phyloP scores from a whole-genome alignment of 2,329 filamentous ascomycete species.

The Aspergillus arachidicola region DNA sequence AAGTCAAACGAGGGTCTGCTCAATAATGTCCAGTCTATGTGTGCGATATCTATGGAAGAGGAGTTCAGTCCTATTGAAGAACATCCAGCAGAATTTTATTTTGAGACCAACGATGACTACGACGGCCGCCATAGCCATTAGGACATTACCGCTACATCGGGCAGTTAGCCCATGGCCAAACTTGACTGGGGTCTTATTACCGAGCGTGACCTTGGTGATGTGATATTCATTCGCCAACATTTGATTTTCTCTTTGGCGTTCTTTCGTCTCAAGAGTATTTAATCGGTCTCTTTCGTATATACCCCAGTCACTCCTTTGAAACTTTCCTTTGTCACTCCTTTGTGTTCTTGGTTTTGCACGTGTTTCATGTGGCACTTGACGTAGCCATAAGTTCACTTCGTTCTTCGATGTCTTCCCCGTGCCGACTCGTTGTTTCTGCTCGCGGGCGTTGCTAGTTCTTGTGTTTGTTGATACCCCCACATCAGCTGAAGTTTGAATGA shows the following conservation, averaged over 20 bases:
- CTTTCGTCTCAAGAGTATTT: constrained; percentile 9
- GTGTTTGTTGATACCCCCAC: constrained; percentile 30
- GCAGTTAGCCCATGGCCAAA: neutral
- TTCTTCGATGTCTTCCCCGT: constrained; percentile 3
- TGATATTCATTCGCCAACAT: neutral
- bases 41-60: constrained; percentile 36
- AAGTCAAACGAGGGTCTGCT: constrained; percentile 65
- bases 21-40: constrained; percentile 50
- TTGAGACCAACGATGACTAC: constrained; percentile 51
- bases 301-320: constrained; percentile 19
- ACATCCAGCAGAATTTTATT: constrained; percentile 50
- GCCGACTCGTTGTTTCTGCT: constrained; percentile 6
- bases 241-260: constrained; percentile 4
- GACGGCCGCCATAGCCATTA: constrained; percentile 20
- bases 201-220: constrained; percentile 7
- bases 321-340: constrained; percentile 11
- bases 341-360: constrained; percentile 9
- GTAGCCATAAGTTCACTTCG: constrained; percentile 12
- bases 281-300: constrained; percentile 14
- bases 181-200: neutral
- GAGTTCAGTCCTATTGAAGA: constrained; percentile 37
- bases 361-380: constrained; percentile 12
- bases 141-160: neutral
- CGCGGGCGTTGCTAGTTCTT: constrained; percentile 21
- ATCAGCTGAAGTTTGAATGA: constrained; percentile 27